Conservation (phyloP, 345 rosid genomes). For the Syzygium aromaticum region DNA sequence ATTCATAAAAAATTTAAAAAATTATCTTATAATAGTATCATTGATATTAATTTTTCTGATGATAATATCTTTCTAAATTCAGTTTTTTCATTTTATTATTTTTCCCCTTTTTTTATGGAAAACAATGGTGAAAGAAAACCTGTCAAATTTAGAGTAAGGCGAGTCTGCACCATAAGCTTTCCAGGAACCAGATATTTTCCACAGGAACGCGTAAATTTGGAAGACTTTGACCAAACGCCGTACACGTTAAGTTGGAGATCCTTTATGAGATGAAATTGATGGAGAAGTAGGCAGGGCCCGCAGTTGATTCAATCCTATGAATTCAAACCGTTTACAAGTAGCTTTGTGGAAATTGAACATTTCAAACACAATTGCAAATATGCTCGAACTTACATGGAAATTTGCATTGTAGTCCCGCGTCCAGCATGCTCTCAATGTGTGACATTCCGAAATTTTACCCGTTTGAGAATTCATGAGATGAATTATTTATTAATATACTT, state of each 20-base stretch:
- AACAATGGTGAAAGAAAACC: neutral
- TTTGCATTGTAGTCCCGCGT: too few relatives aligned
- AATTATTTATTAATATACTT: too few relatives aligned
- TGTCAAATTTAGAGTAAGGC: neutral
- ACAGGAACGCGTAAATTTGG: neutral
- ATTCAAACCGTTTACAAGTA: too few relatives aligned
- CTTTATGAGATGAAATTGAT: neutral
- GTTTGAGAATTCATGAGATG: too few relatives aligned
- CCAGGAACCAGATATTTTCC: neutral
- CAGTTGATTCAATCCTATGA: neutral
- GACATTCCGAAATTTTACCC: too few relatives aligned
- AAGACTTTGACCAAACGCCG: fast-evolving
- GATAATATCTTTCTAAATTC: neutral
- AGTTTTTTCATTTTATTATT: neutral
- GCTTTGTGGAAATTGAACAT: neutral
- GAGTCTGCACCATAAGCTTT: fast-evolving
- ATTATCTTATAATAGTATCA: neutral
- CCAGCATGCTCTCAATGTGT: too few relatives aligned
- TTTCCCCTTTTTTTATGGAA: neutral
- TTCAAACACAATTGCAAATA: too few relatives aligned
- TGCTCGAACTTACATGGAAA: too few relatives aligned
- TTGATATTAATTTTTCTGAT: neutral
- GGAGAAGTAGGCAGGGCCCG: neutral
- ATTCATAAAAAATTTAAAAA: neutral
- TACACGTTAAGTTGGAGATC: neutral